Evolutionary conservation across 805 yeast species (phyloP).

Genomic region (Wickerhamomyces strasburgensis): DNA sequence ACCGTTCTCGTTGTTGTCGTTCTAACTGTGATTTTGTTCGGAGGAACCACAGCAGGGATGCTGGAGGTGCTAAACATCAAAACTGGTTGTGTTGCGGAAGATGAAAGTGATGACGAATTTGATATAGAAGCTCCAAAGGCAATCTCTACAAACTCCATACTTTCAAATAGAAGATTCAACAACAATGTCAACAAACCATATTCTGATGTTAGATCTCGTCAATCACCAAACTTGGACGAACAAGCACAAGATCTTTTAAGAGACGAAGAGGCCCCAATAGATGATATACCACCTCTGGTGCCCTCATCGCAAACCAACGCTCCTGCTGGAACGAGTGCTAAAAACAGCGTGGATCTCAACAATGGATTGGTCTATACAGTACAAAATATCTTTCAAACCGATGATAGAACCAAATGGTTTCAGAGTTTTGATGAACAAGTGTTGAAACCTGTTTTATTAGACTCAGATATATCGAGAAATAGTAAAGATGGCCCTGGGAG

Average conservation of each 20-base stretch:
- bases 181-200: conserved; percentile 17
- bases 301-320: conserved; percentile 6
- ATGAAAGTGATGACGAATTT: conserved; percentile 88
- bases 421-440: conserved; percentile 90
- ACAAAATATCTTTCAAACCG: conserved; percentile 39
- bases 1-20: conserved; percentile 97
- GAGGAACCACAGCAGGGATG: conserved; percentile 99
- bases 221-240: conserved; percentile 18
- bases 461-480: conserved; percentile 31
- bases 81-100: conserved; percentile 83
- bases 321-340: not conserved
- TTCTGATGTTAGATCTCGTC: conserved; percentile 25
- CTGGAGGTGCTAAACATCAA: conserved; percentile 88
- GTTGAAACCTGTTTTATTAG: conserved; percentile 84
- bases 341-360: too few relatives aligned
- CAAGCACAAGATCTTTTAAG: conserved; percentile 20
- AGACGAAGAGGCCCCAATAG: conserved; percentile 21
- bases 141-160: conserved; percentile 12
- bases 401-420: conserved; percentile 87
- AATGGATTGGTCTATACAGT: conserved; percentile 21
- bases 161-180: conserved; percentile 17
- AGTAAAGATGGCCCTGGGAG: conserved; percentile 12
- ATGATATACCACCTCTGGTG: conserved; percentile 25
- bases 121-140: conserved; percentile 72
- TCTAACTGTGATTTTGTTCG: conserved; percentile 89